Percentiles rank a stretch among this genome's conserved stretches.
These are phyloP conservation scores for Brassica nigra DNA, from an alignment of 345 rosid genomes.

Conservation along the genomic window DNA sequence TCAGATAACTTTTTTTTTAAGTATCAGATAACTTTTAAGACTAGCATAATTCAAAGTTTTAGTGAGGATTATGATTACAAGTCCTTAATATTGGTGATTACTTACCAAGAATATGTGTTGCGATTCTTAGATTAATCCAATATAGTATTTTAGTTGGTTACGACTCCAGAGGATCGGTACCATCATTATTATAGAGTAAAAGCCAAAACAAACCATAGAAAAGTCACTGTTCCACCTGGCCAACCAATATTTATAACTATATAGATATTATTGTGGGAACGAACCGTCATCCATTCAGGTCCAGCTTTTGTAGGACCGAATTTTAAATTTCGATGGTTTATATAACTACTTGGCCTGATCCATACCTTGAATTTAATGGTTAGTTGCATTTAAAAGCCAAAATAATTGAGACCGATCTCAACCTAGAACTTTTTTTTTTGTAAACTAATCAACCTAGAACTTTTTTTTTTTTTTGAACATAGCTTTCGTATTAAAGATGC, in stretches of 20 bases:
- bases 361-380: not conserved
- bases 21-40: too few species aligned
- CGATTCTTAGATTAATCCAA: too few species aligned
- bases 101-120: not conserved
- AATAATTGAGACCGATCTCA: not conserved
- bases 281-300: not conserved
- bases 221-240: not conserved
- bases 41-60: not conserved
- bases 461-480: too few species aligned
- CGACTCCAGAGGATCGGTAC: not conserved
- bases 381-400: not conserved
- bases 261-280: too few species aligned
- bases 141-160: too few species aligned
- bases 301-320: not conserved
- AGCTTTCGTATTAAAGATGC: too few species aligned
- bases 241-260: not conserved
- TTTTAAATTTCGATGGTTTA: not conserved
- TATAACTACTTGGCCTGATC: not conserved
- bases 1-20: not conserved
- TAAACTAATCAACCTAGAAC: too few species aligned
- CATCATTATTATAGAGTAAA: conserved; percentile 9
- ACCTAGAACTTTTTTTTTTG: not conserved
- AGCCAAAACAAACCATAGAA: conserved; percentile 14
- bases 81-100: not conserved
- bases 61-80: not conserved